Evolutionary conservation across 2,329 filamentous ascomycete genomes (phyloP), one percentile per base, ranked within the genome.

Genomic region (Pyricularia grisea): DNA sequence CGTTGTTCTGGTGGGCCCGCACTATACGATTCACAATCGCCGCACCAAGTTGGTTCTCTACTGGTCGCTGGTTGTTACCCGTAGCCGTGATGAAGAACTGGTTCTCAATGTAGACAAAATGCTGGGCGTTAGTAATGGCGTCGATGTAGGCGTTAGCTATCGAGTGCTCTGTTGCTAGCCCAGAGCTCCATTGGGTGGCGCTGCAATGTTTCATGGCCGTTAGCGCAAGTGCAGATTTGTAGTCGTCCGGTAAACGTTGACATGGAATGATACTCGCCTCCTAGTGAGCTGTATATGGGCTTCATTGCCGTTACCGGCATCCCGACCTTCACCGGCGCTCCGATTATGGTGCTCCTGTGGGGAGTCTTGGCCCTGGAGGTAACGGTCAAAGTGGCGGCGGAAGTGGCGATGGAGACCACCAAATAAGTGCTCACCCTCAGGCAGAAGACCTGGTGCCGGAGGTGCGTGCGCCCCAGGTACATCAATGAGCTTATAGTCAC

Each of bases 51-150:
- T 89, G 88, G 79, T 96, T 95, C 74, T 84, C 85, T 65, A 96
- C 87, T 0, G 92, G 91, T 71, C 84, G 84, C 76, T 93, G 91
- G 69, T 88, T 80, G 68, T 91, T 84, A 66, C 82, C 84, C 1
- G 91, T 94, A 2, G 92, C 91, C 0, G 92, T 95, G 78, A 95
- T 95, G 82, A 95, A 95, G 81, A 95, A 95, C 83, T 92, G 89
- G 74, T 94, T 93, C 77, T 94, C 91, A 50, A 94, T 93, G 77
- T 93, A 94, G 70, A 94, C 79, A 74, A 90, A 93, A 76, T 93
- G 88, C 74, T 88, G 81, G 23, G 89, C 89, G 66, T 88, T 87
- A 55, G 80, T 82, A 73, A 93, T 93, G 31, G 88, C 84, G 63
- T 90, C 84, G 42, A 91, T 88, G 75, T 97, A 97, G 1, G 93